Percentiles rank a stretch among this genome's conserved stretches.
Evolutionary conservation across 352 stramenopile genomes (phyloP).

Genomic region (Paralagenidium karlingii): DNA sequence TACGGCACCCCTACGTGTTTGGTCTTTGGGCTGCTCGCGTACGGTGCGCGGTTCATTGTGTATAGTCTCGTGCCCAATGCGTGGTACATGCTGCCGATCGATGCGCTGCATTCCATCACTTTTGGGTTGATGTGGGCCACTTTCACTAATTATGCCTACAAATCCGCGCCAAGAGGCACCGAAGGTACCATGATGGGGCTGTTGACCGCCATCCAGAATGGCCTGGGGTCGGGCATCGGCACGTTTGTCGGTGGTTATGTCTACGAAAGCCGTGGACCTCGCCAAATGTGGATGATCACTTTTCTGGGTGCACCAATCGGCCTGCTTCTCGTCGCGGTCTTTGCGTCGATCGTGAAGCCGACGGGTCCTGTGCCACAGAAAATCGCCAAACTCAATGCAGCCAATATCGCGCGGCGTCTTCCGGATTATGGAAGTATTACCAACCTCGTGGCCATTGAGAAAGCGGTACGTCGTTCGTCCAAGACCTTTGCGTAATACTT

Average conservation of each 20-base stretch:
- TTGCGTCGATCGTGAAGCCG: no score
- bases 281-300: conserved; percentile 38
- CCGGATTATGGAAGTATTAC: no score
- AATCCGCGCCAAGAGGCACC: conserved; percentile 14
- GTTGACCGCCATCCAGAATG: conserved; percentile 25
- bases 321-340: conserved; percentile 31
- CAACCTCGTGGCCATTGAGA: no score
- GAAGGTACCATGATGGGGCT: conserved; percentile 30
- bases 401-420: no score
- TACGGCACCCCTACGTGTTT: conserved; percentile 21
- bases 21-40: conserved; percentile 17
- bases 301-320: conserved; percentile 51
- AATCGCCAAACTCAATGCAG: no score
- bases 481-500: no score
- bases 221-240: conserved; percentile 39
- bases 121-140: conserved; percentile 20
- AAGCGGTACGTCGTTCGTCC: no score
- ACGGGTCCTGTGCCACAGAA: no score
- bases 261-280: conserved; percentile 16
- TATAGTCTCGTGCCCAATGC: conserved; percentile 23
- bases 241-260: conserved; percentile 37
- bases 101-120: conserved; percentile 26
- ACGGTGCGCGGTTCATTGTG: conserved; percentile 19
- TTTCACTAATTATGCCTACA: conserved; percentile 30
- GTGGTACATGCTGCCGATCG: conserved; percentile 20